These are phyloP conservation scores for Arachis stenosperma DNA, from an alignment of 306 rosid genomes.

Conservation along the genomic window DNA sequence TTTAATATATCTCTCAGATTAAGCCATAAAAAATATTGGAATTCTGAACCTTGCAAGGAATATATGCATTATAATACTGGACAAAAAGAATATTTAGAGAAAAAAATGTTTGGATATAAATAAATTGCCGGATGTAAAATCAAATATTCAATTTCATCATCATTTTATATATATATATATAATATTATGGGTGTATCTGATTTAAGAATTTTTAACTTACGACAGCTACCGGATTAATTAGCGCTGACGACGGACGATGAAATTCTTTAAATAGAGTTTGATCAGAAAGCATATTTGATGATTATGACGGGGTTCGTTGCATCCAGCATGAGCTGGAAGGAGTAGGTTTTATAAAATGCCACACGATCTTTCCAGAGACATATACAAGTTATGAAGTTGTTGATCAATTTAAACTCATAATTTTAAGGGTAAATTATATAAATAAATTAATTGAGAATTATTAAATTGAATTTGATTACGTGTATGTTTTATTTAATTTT, in stretches of 20 bases:
- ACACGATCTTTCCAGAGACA: background rate
- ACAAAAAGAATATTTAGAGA: background rate
- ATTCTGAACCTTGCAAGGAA: background rate
- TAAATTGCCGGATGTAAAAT: background rate
- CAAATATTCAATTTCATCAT: background rate
- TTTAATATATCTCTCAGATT: no score
- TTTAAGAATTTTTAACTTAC: no score
- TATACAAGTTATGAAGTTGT: background rate
- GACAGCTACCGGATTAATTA: background rate
- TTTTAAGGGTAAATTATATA: background rate
- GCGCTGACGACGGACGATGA: background rate
- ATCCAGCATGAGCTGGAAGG: background rate
- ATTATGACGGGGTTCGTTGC: background rate
- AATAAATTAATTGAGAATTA: no score
- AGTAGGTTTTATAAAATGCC: background rate
- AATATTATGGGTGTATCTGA: no score
- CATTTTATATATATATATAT: no score
- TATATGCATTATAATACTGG: background rate
- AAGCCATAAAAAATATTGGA: no score
- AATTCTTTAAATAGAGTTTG: background rate
- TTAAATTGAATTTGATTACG: no score
- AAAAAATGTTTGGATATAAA: background rate
- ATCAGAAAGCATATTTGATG: background rate
- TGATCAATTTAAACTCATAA: background rate
- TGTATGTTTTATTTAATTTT: no score